phyloP scores from a whole-genome alignment of 768 basidiomycete species.

The Fomitopsis pulvina region DNA sequence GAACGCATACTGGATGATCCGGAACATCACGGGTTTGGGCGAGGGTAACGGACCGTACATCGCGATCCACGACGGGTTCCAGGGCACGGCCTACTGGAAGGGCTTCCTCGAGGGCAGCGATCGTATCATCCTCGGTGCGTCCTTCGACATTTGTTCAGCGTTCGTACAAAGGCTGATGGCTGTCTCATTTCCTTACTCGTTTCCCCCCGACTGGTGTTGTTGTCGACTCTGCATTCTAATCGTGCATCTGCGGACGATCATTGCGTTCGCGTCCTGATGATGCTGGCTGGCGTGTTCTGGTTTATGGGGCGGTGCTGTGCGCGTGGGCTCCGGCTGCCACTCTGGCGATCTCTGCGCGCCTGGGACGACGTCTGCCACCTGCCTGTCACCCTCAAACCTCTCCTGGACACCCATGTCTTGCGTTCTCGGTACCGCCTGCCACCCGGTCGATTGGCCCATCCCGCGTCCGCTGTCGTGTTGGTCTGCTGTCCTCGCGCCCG shows the following conservation, averaged over 20 bases:
- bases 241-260: too few relatives aligned
- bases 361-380: too few relatives aligned
- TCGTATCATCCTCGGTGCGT: constrained; percentile 36
- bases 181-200: not conserved
- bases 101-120: constrained; percentile 33
- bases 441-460: not conserved
- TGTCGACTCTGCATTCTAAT: too few relatives aligned
- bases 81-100: constrained; percentile 35
- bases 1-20: constrained; percentile 54
- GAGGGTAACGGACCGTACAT: constrained; percentile 57
- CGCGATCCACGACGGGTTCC: constrained; percentile 47
- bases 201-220: not conserved
- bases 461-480: not conserved
- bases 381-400: too few relatives aligned
- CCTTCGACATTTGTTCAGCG: not conserved
- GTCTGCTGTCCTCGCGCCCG: not conserved
- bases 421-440: too few relatives aligned
- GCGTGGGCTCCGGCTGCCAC: too few relatives aligned
- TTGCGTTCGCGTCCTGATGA: not conserved
- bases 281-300: too few relatives aligned
- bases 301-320: too few relatives aligned
- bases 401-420: too few relatives aligned
- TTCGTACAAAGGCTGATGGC: not conserved
- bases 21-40: constrained; percentile 67
- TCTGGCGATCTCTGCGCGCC: too few relatives aligned